Conservation (phyloP, 108 stramenopile genomes). For the Chaetoceros muelleri region DNA sequence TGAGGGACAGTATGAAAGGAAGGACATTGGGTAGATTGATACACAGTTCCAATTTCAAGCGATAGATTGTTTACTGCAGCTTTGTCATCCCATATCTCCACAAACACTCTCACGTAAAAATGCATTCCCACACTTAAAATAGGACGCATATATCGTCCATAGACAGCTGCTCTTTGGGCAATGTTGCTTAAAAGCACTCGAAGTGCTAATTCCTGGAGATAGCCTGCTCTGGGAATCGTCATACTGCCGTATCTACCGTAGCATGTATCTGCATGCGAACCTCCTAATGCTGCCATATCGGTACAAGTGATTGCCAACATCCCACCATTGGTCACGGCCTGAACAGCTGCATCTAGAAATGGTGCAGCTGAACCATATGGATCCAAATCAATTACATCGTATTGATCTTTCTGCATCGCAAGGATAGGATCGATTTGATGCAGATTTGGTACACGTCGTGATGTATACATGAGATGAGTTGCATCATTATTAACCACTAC, state of each 20-base stretch:
- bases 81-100: slow-evolving; percentile 86
- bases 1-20: slow-evolving; percentile 67
- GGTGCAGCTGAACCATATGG: slow-evolving; percentile 97
- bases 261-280: slow-evolving; percentile 89
- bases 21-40: slow-evolving; percentile 90
- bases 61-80: slow-evolving; percentile 79
- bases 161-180: slow-evolving; percentile 76
- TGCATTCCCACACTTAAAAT: slow-evolving; percentile 90
- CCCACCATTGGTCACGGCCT: slow-evolving; percentile 84
- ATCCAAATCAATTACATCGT: slow-evolving; percentile 97
- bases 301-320: slow-evolving; percentile 94
- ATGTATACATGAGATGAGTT: slow-evolving; percentile 69
- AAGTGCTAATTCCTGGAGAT: slow-evolving; percentile 93
- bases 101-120: slow-evolving; percentile 97
- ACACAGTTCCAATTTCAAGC: slow-evolving; percentile 74
- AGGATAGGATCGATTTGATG: slow-evolving; percentile 20
- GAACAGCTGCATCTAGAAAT: slow-evolving; percentile 93
- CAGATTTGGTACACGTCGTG: slow-evolving; percentile 33
- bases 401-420: slow-evolving; percentile 30
- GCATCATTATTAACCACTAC: slow-evolving; percentile 63
- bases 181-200: slow-evolving; percentile 86
- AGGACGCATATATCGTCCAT: slow-evolving; percentile 86
- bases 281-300: slow-evolving; percentile 94
- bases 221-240: slow-evolving; percentile 75
- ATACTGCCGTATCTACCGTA: slow-evolving; percentile 87